Percentiles rank a stretch among this genome's conserved stretches.
Conservation (phyloP, 208 protist genomes). For the Cochliopodium minus region DNA sequence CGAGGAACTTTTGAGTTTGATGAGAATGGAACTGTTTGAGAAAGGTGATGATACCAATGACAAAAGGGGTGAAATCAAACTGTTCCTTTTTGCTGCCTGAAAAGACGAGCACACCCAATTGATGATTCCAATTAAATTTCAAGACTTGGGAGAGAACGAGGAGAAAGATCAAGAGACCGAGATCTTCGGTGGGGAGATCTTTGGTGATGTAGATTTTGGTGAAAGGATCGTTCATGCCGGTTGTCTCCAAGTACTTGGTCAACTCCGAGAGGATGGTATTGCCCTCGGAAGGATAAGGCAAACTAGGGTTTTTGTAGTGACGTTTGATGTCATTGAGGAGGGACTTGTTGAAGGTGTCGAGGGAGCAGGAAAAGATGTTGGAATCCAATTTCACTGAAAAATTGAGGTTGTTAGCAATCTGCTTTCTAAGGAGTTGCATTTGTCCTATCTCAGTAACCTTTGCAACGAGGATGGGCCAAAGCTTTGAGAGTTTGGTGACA, state of each 20-base stretch:
- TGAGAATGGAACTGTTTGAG: conserved; percentile 73
- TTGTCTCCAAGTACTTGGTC: conserved; percentile 44
- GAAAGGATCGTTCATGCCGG: conserved; percentile 55
- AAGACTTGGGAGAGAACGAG: conserved; percentile 42
- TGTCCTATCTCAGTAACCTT: no score
- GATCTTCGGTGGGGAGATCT: conserved; percentile 15
- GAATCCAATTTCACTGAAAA: conserved; percentile 54
- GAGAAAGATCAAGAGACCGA: conserved; percentile 53
- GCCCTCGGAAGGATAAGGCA: conserved; percentile 44
- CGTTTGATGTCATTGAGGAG: conserved; percentile 56
- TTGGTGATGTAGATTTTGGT: conserved; percentile 61
- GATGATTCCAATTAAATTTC: conserved; percentile 38
- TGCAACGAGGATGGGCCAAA: no score
- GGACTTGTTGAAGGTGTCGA: conserved; percentile 54
- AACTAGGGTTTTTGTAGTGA: conserved; percentile 50
- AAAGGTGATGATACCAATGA: conserved; percentile 59
- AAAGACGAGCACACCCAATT: conserved; percentile 32
- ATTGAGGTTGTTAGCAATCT: conserved; percentile 64
- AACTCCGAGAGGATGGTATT: conserved; percentile 47
- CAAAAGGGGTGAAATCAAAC: conserved; percentile 58
- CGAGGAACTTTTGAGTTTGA: conserved; percentile 47
- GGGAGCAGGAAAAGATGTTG: conserved; percentile 42
- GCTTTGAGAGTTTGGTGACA: no score
- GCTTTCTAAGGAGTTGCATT: conserved; percentile 55
- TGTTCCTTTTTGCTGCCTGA: conserved; percentile 30